These are phyloP conservation scores for Corylus avellana DNA, from an alignment of 306 rosid species.

Conservation along the genomic window DNA sequence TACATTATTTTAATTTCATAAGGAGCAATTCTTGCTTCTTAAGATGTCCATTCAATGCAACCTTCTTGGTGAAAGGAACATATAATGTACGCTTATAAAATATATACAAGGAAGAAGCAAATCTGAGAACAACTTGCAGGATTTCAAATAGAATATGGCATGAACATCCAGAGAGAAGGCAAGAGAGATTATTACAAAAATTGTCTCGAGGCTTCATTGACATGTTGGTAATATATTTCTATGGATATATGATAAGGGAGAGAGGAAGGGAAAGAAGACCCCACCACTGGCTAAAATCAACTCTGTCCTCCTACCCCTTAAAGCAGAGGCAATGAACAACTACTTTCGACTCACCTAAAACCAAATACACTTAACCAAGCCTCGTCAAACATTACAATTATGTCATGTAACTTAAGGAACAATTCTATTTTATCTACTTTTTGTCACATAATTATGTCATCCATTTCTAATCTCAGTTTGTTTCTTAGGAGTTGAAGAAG, in stretches of 20 bases:
- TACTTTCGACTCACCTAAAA: neutral
- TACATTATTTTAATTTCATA: neutral
- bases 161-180: too few species aligned
- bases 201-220: neutral
- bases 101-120: neutral
- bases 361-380: neutral
- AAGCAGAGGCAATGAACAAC: neutral
- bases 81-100: neutral
- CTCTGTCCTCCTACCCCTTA: neutral
- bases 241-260: neutral
- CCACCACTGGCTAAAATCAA: neutral
- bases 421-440: neutral
- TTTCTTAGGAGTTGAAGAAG: neutral
- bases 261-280: neutral
- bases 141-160: neutral
- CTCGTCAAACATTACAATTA: neutral
- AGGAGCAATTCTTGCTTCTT: conserved; percentile 2
- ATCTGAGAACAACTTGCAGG: neutral
- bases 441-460: neutral
- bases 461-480: neutral
- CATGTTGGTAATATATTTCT: neutral
- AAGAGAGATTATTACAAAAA: neutral
- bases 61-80: neutral
- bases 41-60: neutral
- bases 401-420: neutral